These are phyloP conservation scores for Lecanicillium sp. DNA, from an alignment of 2,329 filamentous ascomycete species.

Conservation along the genomic window DNA sequence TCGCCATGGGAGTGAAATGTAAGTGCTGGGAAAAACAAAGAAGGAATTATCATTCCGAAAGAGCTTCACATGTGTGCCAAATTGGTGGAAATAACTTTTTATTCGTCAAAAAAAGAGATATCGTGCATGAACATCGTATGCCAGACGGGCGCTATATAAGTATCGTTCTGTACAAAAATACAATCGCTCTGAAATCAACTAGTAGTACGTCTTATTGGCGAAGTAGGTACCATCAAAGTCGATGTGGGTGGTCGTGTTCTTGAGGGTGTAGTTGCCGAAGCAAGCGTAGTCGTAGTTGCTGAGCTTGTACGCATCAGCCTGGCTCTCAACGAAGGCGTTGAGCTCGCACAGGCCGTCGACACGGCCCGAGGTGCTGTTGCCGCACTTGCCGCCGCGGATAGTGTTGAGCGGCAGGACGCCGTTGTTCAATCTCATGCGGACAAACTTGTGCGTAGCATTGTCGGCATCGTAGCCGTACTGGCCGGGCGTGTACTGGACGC, in stretches of 20 bases:
- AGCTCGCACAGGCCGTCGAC: slow-evolving; percentile 41
- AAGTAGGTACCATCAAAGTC: slow-evolving; percentile 39
- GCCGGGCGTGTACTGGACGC: slow-evolving; percentile 34
- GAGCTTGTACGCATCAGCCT: slow-evolving; percentile 30
- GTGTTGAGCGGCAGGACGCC: slow-evolving; percentile 41
- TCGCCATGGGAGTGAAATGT: no score
- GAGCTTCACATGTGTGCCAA: no score
- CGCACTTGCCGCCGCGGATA: slow-evolving; percentile 40
- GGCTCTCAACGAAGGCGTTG: slow-evolving; percentile 34
- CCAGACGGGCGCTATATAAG: background rate
- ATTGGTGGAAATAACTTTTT: no score
- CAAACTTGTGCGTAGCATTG: slow-evolving; percentile 38
- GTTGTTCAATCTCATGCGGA: slow-evolving; percentile 44
- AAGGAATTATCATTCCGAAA: no score
- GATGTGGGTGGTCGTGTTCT: slow-evolving; percentile 28
- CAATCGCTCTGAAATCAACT: background rate
- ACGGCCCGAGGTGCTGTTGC: slow-evolving; percentile 22
- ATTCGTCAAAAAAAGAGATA: no score
- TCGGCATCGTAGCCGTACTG: slow-evolving; percentile 40
- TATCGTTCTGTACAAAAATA: background rate
- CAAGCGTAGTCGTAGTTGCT: slow-evolving; percentile 43
- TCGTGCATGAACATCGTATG: background rate
- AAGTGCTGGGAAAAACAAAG: no score
- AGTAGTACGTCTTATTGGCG: slow-evolving; percentile 12
- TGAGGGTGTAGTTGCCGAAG: slow-evolving; percentile 41